Conservation (phyloP, 176 grass and related monocot species). For the Triticum dicoccoides region DNA sequence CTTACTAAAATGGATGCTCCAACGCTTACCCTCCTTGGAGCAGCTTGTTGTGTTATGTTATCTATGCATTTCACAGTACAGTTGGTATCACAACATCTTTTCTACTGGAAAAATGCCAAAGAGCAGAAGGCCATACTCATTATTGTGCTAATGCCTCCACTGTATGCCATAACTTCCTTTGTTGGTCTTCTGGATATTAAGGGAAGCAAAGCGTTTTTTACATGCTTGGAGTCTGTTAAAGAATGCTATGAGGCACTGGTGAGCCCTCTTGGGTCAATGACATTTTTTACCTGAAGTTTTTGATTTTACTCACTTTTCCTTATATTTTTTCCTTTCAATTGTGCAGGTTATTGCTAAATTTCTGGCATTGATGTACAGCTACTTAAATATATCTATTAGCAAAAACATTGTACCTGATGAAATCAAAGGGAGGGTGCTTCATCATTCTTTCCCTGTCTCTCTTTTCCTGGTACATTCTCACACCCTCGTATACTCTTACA, state of each 20-base stretch:
- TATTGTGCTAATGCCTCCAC: slow-evolving; percentile 90
- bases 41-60: slow-evolving; percentile 89
- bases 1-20: slow-evolving; percentile 70
- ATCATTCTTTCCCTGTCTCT: slow-evolving; percentile 95
- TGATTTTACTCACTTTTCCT: slow-evolving; percentile 22
- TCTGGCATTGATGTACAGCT: slow-evolving; percentile 98
- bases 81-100: slow-evolving; percentile 89
- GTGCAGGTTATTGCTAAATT: slow-evolving; percentile 97
- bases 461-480: slow-evolving; percentile 79
- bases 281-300: slow-evolving; percentile 7
- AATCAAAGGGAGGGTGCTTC: slow-evolving; percentile 94
- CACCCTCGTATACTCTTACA: not conserved
- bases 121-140: slow-evolving; percentile 97
- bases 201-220: slow-evolving; percentile 91
- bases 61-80: slow-evolving; percentile 96
- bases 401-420: slow-evolving; percentile 96
- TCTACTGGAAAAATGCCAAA: slow-evolving; percentile 99
- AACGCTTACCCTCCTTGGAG: slow-evolving; percentile 83
- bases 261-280: slow-evolving; percentile 19
- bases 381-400: slow-evolving; percentile 98
- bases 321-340: not conserved
- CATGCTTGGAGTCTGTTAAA: slow-evolving; percentile 89
- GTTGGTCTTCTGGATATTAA: slow-evolving; percentile 91
- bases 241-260: slow-evolving; percentile 99
- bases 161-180: slow-evolving; percentile 91